phyloP scores from a whole-genome alignment of 768 basidiomycete genomes.

The Lentinula aciculospora region DNA sequence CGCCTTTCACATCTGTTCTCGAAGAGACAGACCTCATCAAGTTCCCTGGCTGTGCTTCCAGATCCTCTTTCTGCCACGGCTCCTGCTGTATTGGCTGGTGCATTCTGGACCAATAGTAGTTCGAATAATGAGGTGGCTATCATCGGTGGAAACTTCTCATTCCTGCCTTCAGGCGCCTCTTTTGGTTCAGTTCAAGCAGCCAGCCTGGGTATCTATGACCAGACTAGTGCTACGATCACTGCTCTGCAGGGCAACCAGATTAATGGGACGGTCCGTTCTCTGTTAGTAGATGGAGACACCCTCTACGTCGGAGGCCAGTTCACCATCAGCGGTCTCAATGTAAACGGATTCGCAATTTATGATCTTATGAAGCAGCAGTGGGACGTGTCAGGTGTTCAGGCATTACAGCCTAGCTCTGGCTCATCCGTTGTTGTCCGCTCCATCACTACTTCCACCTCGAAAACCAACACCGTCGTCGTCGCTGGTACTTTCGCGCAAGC shows the following conservation, averaged over 20 bases:
- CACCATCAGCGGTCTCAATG: conserved; percentile 46
- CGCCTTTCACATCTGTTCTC: conserved; percentile 38
- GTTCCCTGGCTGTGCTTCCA: conserved; percentile 48
- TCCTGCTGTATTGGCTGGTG: conserved; percentile 79
- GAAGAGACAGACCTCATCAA: conserved; percentile 44
- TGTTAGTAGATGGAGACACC: conserved; percentile 63
- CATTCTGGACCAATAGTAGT: conserved; percentile 84
- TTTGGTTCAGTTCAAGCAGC: conserved; percentile 30
- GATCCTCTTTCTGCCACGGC: conserved; percentile 50
- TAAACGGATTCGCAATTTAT: conserved; percentile 75
- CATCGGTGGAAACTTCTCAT: conserved; percentile 88
- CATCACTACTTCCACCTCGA: conserved; percentile 56
- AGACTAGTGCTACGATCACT: conserved; percentile 37
- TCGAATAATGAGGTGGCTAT: conserved; percentile 62
- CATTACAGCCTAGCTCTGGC: conserved; percentile 53
- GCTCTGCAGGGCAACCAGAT: conserved; percentile 58
- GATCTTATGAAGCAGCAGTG: conserved; percentile 63
- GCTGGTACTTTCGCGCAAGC: conserved; percentile 85
- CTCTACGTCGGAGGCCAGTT: conserved; percentile 88
- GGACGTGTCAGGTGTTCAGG: conserved; percentile 51
- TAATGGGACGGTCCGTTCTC: conserved; percentile 70
- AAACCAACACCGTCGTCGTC: conserved; percentile 63
- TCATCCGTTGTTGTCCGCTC: conserved; percentile 63
- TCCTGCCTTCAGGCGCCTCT: conserved; percentile 31
- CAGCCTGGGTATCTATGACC: conserved; percentile 70